Conservation (phyloP, 768 basidiomycete species). For the Dentipellis fragilis region DNA sequence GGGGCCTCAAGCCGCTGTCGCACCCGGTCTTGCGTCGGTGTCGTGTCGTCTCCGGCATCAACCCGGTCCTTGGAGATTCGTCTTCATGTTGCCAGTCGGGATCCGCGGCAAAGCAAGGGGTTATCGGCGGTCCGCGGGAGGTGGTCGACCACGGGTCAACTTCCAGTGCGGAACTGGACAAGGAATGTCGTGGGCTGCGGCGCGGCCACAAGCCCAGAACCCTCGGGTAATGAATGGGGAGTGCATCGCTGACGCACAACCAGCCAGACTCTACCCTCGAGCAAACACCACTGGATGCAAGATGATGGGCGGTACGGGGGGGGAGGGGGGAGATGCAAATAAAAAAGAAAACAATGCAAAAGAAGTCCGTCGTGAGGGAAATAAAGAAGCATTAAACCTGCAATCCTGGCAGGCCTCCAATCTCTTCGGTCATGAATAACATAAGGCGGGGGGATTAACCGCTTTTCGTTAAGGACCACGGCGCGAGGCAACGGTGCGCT, state of each 20-base stretch:
- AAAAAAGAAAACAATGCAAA: constrained; percentile 6
- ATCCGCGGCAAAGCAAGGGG: constrained; percentile 4
- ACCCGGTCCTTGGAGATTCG: constrained; percentile 41
- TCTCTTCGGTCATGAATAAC: constrained; percentile 15
- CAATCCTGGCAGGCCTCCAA: constrained; percentile 14
- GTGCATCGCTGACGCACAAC: constrained; percentile 16
- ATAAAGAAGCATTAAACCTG: constrained; percentile 8
- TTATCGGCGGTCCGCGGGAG: constrained; percentile 5
- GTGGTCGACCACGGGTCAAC: constrained; percentile 10
- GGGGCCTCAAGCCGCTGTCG: constrained; percentile 45
- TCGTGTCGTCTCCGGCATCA: constrained; percentile 44
- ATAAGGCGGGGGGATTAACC: constrained; percentile 7
- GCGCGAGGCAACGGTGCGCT: neutral
- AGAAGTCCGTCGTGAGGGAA: constrained; percentile 13
- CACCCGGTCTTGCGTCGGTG: constrained; percentile 62
- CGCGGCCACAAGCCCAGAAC: constrained; percentile 10
- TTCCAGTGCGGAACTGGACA: constrained; percentile 7
- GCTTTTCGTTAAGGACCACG: constrained; percentile 16
- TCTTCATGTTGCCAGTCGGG: constrained; percentile 31
- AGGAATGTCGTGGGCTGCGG: constrained; percentile 3
- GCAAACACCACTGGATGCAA: constrained; percentile 6
- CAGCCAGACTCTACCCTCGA: constrained; percentile 6
- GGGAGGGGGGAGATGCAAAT: constrained; percentile 7
- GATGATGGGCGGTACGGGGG: constrained; percentile 2
- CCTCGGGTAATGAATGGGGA: constrained; percentile 5